Percentiles rank a stretch among this genome's conserved stretches.
phyloP scores from a whole-genome alignment of 2,329 filamentous ascomycete genomes.

The Metarhizium guizhouense region DNA sequence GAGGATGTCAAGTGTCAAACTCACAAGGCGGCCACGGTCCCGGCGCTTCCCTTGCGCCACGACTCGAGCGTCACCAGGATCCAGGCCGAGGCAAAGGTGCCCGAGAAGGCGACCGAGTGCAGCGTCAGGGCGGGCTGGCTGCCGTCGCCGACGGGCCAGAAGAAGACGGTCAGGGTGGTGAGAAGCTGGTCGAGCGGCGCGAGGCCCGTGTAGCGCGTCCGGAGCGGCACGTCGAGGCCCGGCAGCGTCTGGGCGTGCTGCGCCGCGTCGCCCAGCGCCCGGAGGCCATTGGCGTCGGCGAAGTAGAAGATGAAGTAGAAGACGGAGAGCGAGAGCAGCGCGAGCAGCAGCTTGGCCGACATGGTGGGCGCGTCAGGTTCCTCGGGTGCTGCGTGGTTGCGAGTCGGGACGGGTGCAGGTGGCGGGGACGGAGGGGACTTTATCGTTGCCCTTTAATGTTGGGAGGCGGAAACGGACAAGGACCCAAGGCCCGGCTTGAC shows the following conservation, averaged over 20 bases:
- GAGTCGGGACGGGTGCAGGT: too few species aligned
- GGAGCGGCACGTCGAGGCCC: slow-evolving; percentile 9
- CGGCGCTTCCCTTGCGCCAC: slow-evolving; percentile 10
- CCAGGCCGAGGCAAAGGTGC: slow-evolving; percentile 11
- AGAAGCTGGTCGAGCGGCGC: slow-evolving; percentile 7
- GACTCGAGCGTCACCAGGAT: slow-evolving; percentile 12
- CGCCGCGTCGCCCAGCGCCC: slow-evolving; percentile 3
- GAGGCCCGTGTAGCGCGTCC: slow-evolving; percentile 9
- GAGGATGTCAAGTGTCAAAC: background rate
- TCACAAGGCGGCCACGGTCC: slow-evolving; percentile 11
- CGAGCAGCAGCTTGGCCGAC: slow-evolving; percentile 8
- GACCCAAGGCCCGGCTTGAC: too few species aligned
- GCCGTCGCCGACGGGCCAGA: slow-evolving; percentile 10
- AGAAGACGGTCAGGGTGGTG: slow-evolving; percentile 10
- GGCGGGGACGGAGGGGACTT: too few species aligned
- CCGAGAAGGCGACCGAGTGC: slow-evolving; percentile 12
- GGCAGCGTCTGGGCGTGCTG: slow-evolving; percentile 5
- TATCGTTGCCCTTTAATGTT: too few species aligned
- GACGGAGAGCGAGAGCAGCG: slow-evolving; percentile 9
- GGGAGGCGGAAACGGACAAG: too few species aligned
- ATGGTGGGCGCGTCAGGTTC: background rate
- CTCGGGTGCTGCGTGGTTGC: too few species aligned
- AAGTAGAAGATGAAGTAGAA: slow-evolving; percentile 13
- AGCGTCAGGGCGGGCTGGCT: slow-evolving; percentile 9
- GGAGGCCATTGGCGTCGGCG: slow-evolving; percentile 9